Evolutionary conservation across 2,329 filamentous ascomycete genomes (phyloP), one percentile per base, ranked within the genome.

Genomic region (Cadophora sp.): DNA sequence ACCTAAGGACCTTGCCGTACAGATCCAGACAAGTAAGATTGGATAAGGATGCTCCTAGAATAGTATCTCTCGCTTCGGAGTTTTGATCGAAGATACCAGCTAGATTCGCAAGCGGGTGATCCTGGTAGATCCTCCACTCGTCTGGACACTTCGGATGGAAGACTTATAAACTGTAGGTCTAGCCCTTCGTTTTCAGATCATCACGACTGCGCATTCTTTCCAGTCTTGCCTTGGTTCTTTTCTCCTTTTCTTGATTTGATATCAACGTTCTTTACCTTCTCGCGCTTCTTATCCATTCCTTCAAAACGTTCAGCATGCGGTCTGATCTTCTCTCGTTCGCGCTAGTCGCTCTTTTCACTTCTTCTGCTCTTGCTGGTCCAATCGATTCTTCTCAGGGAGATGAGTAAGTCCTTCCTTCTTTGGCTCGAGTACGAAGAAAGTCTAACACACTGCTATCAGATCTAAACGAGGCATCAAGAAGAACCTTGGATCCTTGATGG

Each of bases 291-390:
- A 48, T 40, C 31, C 31, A 43, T 26, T 40, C 34, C 19, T 26
- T 62, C 62, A 59, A 37, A 26, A 59, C 51, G n/a, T n/a, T 68
- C 34, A 72, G 65, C 66, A 74, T 73, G 73, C 65, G 70, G 66
- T 72, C 72, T 71, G 67, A 69, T 24, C 24, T 68, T 59, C 68
- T 68, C 37, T 69, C 65, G 12, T 64, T 66, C 34, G 70, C 73
- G 71, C 72, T 73, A 68, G 72, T 65, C 73, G 73, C 72, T 69
- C 63, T 74, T 68, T 73, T 68, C 29, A 66, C 70, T 64, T 69
- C 69, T 67, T 64, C 64, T 60, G 62, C 66, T 67, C 61, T 72
- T 70, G 71, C 70, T 67, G 70, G 67, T 40, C 65, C 69, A 68
- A 66, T 69, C 53, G 64, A 71, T 46, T 58, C 58, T 62, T 48